These are phyloP conservation scores for Kwoniella heveanensis DNA, from an alignment of 768 basidiomycete genomes.

Conservation along the genomic window DNA sequence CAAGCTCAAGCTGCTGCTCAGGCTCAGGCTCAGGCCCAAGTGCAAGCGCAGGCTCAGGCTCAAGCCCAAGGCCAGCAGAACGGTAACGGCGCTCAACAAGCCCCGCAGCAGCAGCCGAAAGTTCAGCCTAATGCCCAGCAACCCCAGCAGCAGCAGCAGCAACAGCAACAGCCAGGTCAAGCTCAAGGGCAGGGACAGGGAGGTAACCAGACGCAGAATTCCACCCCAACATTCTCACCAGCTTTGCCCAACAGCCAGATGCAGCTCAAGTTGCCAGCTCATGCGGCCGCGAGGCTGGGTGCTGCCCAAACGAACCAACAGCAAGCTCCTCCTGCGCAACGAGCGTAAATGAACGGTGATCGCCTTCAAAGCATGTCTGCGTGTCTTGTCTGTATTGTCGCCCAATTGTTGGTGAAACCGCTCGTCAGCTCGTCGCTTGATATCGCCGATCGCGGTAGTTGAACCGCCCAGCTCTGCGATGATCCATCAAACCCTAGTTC, in stretches of 20 bases:
- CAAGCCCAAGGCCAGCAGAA: slow-evolving; percentile 9
- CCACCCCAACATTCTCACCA: slow-evolving; percentile 7
- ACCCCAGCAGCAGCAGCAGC: neutral
- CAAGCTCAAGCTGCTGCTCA: slow-evolving; percentile 9
- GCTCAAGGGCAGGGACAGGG: slow-evolving; percentile 16
- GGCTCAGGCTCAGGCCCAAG: slow-evolving; percentile 14
- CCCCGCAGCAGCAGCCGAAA: neutral
- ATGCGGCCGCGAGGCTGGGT: slow-evolving; percentile 40
- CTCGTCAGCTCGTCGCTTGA: too few species aligned
- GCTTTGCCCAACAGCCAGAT: slow-evolving; percentile 31
- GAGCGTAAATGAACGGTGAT: neutral
- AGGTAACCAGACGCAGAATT: neutral
- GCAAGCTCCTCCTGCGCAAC: slow-evolving; percentile 22
- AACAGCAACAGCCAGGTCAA: neutral
- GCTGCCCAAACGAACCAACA: slow-evolving; percentile 12
- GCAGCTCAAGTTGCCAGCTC: slow-evolving; percentile 45
- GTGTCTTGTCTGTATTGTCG: too few species aligned
- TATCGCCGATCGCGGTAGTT: too few species aligned
- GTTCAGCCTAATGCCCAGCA: neutral
- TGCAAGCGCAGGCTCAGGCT: too few species aligned
- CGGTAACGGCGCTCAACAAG: neutral
- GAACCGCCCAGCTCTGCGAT: too few species aligned
- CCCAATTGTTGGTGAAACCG: too few species aligned
- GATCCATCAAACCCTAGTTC: too few species aligned
- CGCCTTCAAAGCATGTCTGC: too few species aligned